A percentile compares a stretch with the other conserved stretches of the same genome.
Evolutionary conservation across 75 land plant genomes (phyloP).

Genomic region (Ceratopteris richardii): DNA sequence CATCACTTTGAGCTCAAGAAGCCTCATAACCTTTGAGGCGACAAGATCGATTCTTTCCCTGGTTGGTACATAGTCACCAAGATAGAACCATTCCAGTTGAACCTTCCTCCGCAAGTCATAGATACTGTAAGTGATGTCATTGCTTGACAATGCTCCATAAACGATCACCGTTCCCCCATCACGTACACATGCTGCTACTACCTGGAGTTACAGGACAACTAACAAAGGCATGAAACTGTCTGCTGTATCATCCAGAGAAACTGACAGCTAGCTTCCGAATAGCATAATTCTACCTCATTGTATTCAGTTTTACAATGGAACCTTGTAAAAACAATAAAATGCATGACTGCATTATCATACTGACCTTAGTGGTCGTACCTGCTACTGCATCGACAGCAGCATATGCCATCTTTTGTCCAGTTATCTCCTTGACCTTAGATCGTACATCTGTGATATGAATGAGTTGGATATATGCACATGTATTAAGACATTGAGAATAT

Average conservation of each 20-base stretch:
- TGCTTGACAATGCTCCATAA: slow-evolving; percentile 13
- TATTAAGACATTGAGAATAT: too few species aligned
- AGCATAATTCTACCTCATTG: too few species aligned
- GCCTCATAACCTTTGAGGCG: slow-evolving; percentile 8
- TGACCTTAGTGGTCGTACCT: slow-evolving; percentile 13
- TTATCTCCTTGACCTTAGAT: slow-evolving; percentile 20
- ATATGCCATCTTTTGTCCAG: slow-evolving; percentile 23
- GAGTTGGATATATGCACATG: too few species aligned
- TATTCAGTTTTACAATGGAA: too few species aligned
- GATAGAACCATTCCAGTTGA: slow-evolving; percentile 9
- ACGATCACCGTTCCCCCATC: slow-evolving; percentile 15
- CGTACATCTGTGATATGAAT: slow-evolving; percentile 12
- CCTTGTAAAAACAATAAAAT: too few species aligned
- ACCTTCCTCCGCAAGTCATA: slow-evolving; percentile 13
- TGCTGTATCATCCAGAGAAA: too few species aligned
- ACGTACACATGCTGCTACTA: slow-evolving; percentile 13
- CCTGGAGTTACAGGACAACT: slow-evolving; percentile 1
- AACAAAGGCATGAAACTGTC: too few species aligned
- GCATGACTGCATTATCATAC: too few species aligned
- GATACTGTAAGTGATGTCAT: slow-evolving; percentile 3
- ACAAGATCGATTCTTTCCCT: slow-evolving; percentile 4
- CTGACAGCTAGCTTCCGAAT: too few species aligned
- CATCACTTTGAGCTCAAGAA: slow-evolving; percentile 8
- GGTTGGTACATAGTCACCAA: slow-evolving; percentile 7
- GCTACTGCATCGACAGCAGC: slow-evolving; percentile 17